Base-by-base conservation (phyloP, 768 basidiomycete species). In the Coprinellus micaceus region DNA sequence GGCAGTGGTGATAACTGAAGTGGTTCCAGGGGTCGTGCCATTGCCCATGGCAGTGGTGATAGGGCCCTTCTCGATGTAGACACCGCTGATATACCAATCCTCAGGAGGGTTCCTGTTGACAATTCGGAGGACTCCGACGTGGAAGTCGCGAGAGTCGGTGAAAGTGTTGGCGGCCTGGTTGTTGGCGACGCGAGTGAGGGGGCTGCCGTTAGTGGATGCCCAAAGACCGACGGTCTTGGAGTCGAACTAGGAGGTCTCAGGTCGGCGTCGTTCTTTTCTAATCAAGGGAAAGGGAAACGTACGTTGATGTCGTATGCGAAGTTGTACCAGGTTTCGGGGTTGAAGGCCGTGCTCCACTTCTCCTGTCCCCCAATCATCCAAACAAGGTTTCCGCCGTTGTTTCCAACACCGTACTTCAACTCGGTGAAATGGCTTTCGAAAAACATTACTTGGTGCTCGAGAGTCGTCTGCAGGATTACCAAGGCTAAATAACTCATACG, bases 261-360 rank as follows among this genome's bases (percentile, higher is more conserved):
- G 47, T 24, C 37, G 28, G 13, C 41, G 30, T 28, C 1, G 15
- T 41, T 9, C n/a, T 60, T 11, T 46, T 26, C 3, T 30, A n/a
- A 41, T 24, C n/a, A 33, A 43, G 15, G 22, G 50, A 30, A n/a
- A 30, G 17, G 57, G 24, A 15, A 37, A 71, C 81, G 56, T 52
- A 80, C 82, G 62, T 85, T 71, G 62, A 84, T 84, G 58, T 85
- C 83, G 61, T 85, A 85, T 28, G 82, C 83, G 60, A 86, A 84
- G 74, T 85, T 85, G 71, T 77, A 82, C 82, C 82, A 86, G 47
- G 74, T 76, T 36, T 75, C 78, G 5, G 83, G 71, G 15, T 69
- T 72, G 69, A 81, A 80, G 1, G 79, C 71, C 1, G 77, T 76
- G 48, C 74, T 70, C 81, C 82, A 85, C 62, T 82, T 71, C 25